Conservation (phyloP, 179 eudicot genomes). For the Silene coronaria region DNA sequence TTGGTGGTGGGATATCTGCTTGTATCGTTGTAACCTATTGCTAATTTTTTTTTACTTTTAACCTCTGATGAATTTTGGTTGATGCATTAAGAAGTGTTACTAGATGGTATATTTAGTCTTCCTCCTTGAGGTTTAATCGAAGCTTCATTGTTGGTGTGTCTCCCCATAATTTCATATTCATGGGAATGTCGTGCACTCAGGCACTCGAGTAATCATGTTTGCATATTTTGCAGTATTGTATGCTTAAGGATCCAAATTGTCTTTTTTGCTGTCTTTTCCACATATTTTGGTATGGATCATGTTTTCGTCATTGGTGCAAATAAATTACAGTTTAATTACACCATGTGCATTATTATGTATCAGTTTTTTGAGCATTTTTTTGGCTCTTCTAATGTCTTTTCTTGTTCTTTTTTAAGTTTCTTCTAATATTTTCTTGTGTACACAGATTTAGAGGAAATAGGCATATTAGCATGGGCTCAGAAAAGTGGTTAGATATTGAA, state of each 20-base stretch:
- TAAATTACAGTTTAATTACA: not conserved
- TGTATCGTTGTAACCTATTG: not conserved
- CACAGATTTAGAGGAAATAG: slow-evolving; percentile 78
- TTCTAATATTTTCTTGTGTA: slow-evolving; percentile 6
- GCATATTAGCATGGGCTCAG: slow-evolving; percentile 97
- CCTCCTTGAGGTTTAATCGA: not conserved
- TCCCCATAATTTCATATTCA: not conserved
- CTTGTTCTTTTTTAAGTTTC: not conserved
- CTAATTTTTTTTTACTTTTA: not conserved
- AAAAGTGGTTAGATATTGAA: slow-evolving; percentile 98
- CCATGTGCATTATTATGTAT: not conserved
- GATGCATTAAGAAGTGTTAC: not conserved
- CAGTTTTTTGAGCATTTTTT: not conserved
- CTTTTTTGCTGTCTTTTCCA: too few species aligned
- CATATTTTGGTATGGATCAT: too few species aligned
- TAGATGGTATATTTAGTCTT: not conserved
- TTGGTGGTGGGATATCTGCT: not conserved
- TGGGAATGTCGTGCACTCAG: not conserved
- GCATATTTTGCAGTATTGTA: not conserved
- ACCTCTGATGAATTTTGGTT: not conserved
- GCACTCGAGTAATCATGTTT: not conserved
- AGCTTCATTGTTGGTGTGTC: not conserved
- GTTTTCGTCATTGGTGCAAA: not conserved
- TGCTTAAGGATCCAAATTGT: not conserved
- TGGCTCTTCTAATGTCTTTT: not conserved